phyloP scores from a whole-genome alignment of 192 early-diverging fungal species.

The Linnemannia schmuckeri region DNA sequence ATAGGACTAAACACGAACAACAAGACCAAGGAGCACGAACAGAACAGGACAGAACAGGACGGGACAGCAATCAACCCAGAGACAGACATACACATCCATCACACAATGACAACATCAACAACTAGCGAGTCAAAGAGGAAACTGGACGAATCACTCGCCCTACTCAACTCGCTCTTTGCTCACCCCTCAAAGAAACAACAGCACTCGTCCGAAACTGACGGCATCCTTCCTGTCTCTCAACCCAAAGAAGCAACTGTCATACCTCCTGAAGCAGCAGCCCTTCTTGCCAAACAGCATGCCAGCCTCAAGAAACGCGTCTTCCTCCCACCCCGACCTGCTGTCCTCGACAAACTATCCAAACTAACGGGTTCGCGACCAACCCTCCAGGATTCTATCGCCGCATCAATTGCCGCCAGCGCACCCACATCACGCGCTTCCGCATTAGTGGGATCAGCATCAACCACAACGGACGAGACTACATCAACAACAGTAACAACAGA shows the following conservation, averaged over 20 bases:
- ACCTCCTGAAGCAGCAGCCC: not conserved
- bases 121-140: conserved; percentile 38
- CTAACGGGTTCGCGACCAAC: conserved; percentile 23
- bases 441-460: not conserved
- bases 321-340: conserved; percentile 26
- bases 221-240: not conserved
- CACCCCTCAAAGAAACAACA: conserved; percentile 25
- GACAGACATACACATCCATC: not conserved
- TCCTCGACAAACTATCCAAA: conserved; percentile 39
- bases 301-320: conserved; percentile 17
- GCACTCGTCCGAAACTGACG: not conserved
- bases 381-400: conserved; percentile 40
- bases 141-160: conserved; percentile 44
- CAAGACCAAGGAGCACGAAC: not conserved
- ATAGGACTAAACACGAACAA: not conserved
- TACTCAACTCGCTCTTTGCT: conserved; percentile 50
- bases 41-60: not conserved
- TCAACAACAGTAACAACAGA: not conserved
- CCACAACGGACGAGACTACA: not conserved
- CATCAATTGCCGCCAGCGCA: conserved; percentile 47
- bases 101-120: conserved; percentile 3
- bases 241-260: not conserved
- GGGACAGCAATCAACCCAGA: not conserved
- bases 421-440: not conserved
- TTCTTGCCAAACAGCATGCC: not conserved